These are phyloP conservation scores for Zasmidium angulare DNA, from an alignment of 2,329 filamentous ascomycete genomes.

Conservation along the genomic window DNA sequence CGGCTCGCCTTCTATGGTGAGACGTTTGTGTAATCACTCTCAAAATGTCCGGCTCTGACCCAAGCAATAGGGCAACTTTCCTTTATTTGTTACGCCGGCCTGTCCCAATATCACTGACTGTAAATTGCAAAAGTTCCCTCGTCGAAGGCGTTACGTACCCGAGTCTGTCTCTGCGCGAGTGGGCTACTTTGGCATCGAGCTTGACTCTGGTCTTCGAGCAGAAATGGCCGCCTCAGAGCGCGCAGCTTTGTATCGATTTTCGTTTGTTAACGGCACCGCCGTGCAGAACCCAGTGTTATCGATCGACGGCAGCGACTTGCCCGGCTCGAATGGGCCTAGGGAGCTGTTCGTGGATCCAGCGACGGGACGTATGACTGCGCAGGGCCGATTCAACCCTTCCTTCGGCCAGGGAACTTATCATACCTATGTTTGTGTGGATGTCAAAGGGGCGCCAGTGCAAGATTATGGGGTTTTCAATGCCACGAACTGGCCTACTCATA, in stretches of 20 bases:
- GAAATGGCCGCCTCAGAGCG: conserved; percentile 62
- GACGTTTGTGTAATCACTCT: too few relatives aligned
- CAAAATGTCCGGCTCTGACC: too few relatives aligned
- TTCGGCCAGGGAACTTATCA: conserved; percentile 60
- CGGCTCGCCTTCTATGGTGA: conserved; percentile 55
- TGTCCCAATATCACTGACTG: conserved; percentile 53
- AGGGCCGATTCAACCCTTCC: conserved; percentile 59
- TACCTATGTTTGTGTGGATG: conserved; percentile 61
- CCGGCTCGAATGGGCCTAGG: conserved; percentile 50
- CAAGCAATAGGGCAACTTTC: conserved; percentile 60
- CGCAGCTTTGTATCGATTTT: conserved; percentile 60
- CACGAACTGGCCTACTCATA: conserved; percentile 42
- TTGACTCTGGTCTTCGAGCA: conserved; percentile 55
- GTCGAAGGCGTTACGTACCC: conserved; percentile 46
- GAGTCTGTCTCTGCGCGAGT: conserved; percentile 55
- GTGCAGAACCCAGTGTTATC: conserved; percentile 52
- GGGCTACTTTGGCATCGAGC: conserved; percentile 59
- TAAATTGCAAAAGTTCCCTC: conserved; percentile 53
- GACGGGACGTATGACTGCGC: conserved; percentile 56
- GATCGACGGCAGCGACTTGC: conserved; percentile 60
- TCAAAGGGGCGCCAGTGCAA: conserved; percentile 51
- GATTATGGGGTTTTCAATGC: conserved; percentile 60
- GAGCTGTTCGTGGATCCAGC: conserved; percentile 52
- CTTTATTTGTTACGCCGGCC: conserved; percentile 64
- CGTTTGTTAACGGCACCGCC: conserved; percentile 46